A percentile compares a stretch with the other conserved stretches of the same genome.
Evolutionary conservation across 2,329 filamentous ascomycete species (phyloP).

Genomic region (Fonsecaea erecta): DNA sequence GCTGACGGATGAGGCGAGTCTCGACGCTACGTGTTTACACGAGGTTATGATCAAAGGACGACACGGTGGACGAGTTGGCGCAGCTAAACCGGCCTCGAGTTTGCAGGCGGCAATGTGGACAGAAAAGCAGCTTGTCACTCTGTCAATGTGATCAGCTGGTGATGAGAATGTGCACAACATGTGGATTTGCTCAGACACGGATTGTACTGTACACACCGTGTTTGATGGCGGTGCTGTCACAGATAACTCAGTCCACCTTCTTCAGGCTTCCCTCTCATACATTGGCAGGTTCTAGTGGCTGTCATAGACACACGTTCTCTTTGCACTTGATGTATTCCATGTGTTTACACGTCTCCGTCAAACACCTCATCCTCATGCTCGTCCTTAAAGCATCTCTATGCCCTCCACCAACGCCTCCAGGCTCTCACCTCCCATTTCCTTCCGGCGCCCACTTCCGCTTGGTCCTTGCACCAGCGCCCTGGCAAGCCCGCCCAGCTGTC

Average conservation of each 20-base stretch:
- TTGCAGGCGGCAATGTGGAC: background rate
- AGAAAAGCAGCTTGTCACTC: background rate
- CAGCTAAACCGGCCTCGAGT: background rate
- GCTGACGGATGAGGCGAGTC: background rate
- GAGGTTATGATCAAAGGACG: background rate
- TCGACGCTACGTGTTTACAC: background rate
- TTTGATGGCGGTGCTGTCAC: background rate
- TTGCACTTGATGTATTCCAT: background rate
- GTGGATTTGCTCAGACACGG: background rate
- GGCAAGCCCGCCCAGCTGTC: conserved; percentile 56
- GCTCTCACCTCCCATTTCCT: conserved; percentile 8
- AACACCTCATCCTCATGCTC: background rate
- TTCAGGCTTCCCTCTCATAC: background rate
- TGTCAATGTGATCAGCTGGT: background rate
- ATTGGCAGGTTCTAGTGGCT: background rate
- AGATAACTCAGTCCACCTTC: background rate
- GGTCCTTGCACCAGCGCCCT: conserved; percentile 15
- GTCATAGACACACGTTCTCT: background rate
- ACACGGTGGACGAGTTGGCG: background rate
- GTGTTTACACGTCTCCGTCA: background rate
- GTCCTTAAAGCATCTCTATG: conserved; percentile 34
- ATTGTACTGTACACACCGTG: background rate
- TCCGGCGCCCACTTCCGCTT: background rate
- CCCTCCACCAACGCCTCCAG: conserved; percentile 35
- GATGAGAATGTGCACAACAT: background rate